Evolutionary conservation across 768 basidiomycete species (phyloP), one percentile per base, ranked within the genome.

Genomic region (Podaxis sp.): DNA sequence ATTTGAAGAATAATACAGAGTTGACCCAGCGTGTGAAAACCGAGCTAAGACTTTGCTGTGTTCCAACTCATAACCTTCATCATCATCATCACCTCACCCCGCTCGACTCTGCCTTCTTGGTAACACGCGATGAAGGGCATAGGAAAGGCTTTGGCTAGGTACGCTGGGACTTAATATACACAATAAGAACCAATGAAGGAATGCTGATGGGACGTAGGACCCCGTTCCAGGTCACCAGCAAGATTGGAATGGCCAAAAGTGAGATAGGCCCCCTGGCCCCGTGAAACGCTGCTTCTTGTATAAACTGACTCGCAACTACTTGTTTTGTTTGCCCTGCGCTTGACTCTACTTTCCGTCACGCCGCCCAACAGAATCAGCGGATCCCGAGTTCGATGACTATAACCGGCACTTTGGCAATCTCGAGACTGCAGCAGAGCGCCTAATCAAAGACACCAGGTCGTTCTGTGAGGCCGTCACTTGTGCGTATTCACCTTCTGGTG

Each of bases 161-260:
- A 74, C 33, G 78, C 72, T 19, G 43, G 19, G 43, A 8, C 43
- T 7, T n/a, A 4, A 25, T 56, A 43, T 27, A 52, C 43, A 54
- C n/a, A 12, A 4, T 57, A 47, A 49, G 4, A 5, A 7, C 33
- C 6, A 17, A 12, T 46, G 53, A 19, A 7, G 29, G 29, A 27
- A 19, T 13, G 19, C 56, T 64, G 52, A 55, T 63, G 41, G 22
- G 17, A n/a, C 52, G 36, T 71, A 94, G 96, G 70, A 95, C 96
- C 59, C 97, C 97, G 70, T 94, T 95, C 76, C 77, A 93, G 70
- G 79, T 99, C 72, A 93, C 90, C 62, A 83, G 84, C 69, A 92
- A 88, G 79, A 88, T 91, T 68, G 97, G 97, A 33, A 89, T 94
- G 85, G 75, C 94, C 38, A 96, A 96, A 84, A 96, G 96, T 96